Percentiles rank a stretch among this genome's conserved stretches.
phyloP scores from a whole-genome alignment of 345 rosid species.

The Nasturtium officinale region DNA sequence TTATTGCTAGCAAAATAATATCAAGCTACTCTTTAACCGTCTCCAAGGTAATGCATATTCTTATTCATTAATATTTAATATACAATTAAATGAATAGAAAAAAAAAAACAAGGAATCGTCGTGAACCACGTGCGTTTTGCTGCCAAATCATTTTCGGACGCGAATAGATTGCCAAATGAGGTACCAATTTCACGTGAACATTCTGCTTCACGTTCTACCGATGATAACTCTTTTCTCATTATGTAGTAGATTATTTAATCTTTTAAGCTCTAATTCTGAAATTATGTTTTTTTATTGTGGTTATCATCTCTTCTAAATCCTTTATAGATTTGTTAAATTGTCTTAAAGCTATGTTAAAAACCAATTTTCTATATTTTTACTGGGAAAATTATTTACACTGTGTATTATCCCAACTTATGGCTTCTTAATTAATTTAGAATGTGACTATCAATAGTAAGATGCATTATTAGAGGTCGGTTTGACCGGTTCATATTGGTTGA shows the following conservation, averaged over 20 bases:
- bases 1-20: not conserved
- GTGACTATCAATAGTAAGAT: too few species aligned
- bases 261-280: not conserved
- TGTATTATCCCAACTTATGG: too few species aligned
- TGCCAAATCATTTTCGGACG: constrained; percentile 28
- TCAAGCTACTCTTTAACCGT: not conserved
- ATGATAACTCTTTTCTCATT: constrained; percentile 13
- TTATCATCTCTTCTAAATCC: not conserved
- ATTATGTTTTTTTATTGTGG: not conserved
- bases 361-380: not conserved
- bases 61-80: not conserved
- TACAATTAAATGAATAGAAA: not conserved
- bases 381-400: not conserved
- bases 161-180: constrained; percentile 23
- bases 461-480: too few species aligned
- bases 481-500: too few species aligned
- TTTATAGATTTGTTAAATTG: not conserved
- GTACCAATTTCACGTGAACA: constrained; percentile 39
- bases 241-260: not conserved
- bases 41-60: not conserved
- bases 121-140: constrained; percentile 28
- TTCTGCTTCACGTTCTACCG: constrained; percentile 34
- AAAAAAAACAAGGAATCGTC: not conserved
- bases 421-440: too few species aligned
- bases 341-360: not conserved